Percentiles rank a stretch among this genome's conserved stretches.
Evolutionary conservation across 2,329 filamentous ascomycete species (phyloP).

Genomic region (Curvularia spicifera): DNA sequence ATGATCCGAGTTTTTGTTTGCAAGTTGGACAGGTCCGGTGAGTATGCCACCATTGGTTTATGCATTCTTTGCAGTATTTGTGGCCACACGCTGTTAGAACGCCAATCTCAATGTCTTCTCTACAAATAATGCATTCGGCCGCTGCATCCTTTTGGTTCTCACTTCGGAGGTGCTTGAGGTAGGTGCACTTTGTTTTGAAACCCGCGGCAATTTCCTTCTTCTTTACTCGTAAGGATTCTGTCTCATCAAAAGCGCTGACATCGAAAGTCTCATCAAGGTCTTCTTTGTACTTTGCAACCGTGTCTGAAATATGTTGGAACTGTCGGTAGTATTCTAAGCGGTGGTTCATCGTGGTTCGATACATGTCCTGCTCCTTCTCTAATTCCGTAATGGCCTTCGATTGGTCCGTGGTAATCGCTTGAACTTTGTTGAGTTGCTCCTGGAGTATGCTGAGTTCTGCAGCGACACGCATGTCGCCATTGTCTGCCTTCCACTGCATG

Average conservation of each 20-base stretch:
- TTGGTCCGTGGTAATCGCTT: conserved; percentile 59
- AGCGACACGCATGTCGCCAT: conserved; percentile 61
- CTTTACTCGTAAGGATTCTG: conserved; percentile 57
- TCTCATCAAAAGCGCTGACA: conserved; percentile 52
- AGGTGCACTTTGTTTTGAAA: conserved; percentile 76
- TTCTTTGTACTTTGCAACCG: conserved; percentile 76
- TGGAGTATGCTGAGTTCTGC: conserved; percentile 71
- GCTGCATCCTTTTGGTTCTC: conserved; percentile 64
- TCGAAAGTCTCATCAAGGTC: conserved; percentile 64
- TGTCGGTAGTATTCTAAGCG: conserved; percentile 90
- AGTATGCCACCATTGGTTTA: conserved; percentile 76
- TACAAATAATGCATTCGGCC: conserved; percentile 85
- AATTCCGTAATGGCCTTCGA: conserved; percentile 58
- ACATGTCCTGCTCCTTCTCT: conserved; percentile 76
- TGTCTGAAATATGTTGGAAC: conserved; percentile 88
- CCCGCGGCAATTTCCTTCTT: conserved; percentile 66
- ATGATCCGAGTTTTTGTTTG: conserved; percentile 69
- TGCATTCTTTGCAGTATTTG: conserved; percentile 84
- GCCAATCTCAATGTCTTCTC: conserved; percentile 75
- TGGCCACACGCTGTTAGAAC: conserved; percentile 88
- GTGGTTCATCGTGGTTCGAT: conserved; percentile 80
- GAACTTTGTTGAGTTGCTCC: conserved; percentile 66
- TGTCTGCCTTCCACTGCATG: conserved; percentile 64
- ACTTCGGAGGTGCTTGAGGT: conserved; percentile 67
- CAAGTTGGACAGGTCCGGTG: conserved; percentile 84